These are phyloP conservation scores for Dryas octopetala DNA, from an alignment of 306 rosid species.

Conservation along the genomic window DNA sequence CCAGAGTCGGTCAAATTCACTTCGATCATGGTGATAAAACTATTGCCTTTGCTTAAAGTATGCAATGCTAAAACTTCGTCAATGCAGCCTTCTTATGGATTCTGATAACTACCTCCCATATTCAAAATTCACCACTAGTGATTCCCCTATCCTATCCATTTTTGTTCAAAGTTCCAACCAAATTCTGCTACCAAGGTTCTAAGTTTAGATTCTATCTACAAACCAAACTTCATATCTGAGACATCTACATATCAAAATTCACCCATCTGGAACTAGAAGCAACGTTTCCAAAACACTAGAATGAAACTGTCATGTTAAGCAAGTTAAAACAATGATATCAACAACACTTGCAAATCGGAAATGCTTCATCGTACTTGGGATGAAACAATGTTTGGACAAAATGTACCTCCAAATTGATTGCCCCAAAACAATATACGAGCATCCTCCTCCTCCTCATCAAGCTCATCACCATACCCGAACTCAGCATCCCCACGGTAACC, in stretches of 20 bases:
- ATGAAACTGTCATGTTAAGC: background rate
- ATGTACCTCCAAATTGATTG: slow-evolving; percentile 58
- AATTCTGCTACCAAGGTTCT: background rate
- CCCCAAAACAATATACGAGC: slow-evolving; percentile 77
- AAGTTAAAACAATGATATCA: background rate
- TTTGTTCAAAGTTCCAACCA: background rate
- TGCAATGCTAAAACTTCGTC: background rate
- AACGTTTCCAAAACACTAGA: background rate
- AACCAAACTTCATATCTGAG: background rate
- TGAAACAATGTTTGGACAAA: background rate
- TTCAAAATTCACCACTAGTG: background rate
- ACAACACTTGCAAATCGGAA: background rate
- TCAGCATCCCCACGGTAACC: slow-evolving; percentile 99
- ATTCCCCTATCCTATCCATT: background rate
- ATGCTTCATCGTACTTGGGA: background rate
- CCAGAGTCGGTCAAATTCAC: background rate
- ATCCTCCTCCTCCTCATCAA: slow-evolving; percentile 95
- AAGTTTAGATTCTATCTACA: background rate
- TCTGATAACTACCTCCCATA: background rate
- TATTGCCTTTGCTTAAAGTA: background rate
- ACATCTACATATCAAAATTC: background rate
- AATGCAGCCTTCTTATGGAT: background rate
- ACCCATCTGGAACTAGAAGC: background rate
- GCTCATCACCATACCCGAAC: slow-evolving; percentile 93
- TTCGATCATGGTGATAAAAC: background rate